A percentile compares a stretch with the other conserved stretches of the same genome.
Conservation (phyloP, 2,329 filamentous ascomycete genomes). For the Paraconiothyrium brasiliense region DNA sequence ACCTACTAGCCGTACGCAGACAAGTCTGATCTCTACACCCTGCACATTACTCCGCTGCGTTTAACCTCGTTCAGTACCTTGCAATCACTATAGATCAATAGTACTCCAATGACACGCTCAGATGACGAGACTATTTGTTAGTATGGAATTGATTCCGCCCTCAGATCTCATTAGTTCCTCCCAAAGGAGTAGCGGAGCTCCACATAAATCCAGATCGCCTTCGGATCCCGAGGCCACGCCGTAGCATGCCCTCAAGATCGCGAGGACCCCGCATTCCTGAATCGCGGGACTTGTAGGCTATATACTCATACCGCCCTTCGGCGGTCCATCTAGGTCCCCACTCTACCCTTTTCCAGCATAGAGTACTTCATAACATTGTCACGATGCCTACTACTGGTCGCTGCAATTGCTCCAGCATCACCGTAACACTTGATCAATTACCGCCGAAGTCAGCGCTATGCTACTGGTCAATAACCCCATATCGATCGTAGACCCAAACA, state of each 20-base stretch:
- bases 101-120: background rate
- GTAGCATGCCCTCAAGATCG: background rate
- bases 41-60: background rate
- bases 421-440: conserved; percentile 32
- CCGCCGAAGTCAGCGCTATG: conserved; percentile 36
- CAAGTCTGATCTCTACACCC: background rate
- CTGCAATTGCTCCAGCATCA: conserved; percentile 44
- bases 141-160: background rate
- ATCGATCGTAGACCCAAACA: background rate
- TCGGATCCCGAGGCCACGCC: background rate
- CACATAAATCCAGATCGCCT: background rate
- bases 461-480: conserved; percentile 35
- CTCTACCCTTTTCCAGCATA: background rate
- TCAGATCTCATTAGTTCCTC: background rate
- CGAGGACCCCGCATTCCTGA: background rate
- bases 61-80: too few species aligned
- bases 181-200: conserved; percentile 2
- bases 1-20: background rate
- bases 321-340: background rate
- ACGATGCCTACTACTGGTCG: conserved; percentile 36
- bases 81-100: too few species aligned
- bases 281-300: background rate
- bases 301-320: background rate
- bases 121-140: background rate
- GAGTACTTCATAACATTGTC: background rate